Conservation (phyloP, 2,329 filamentous ascomycete species). For the Purpureocillium takamizusanense region DNA sequence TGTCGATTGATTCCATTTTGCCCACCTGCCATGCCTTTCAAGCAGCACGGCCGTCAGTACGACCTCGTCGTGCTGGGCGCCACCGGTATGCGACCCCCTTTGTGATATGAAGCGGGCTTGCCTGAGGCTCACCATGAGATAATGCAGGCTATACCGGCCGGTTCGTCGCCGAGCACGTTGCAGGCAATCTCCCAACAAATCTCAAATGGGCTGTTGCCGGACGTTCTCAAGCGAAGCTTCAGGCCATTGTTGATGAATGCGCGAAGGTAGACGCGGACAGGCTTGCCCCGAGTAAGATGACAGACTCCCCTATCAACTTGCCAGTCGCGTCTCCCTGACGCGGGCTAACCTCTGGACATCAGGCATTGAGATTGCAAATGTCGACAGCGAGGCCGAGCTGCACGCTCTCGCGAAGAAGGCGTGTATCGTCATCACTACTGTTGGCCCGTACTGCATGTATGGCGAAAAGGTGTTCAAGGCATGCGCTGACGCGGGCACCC, state of each 20-base stretch:
- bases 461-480: conserved; percentile 52
- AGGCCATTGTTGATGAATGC: conserved; percentile 57
- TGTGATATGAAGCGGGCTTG: too few species aligned
- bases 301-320: too few species aligned
- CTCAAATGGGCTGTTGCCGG: conserved; percentile 85
- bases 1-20: neutral
- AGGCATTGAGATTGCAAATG: conserved; percentile 44
- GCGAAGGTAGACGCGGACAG: conserved; percentile 61
- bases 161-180: conserved; percentile 67
- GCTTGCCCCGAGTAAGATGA: conserved; percentile 51
- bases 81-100: conserved; percentile 30
- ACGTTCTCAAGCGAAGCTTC: conserved; percentile 68
- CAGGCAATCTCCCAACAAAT: conserved; percentile 59
- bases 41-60: conserved; percentile 43
- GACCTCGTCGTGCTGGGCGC: conserved; percentile 50
- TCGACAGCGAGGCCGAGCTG: conserved; percentile 37
- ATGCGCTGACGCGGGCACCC: conserved; percentile 53
- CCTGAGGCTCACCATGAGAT: neutral
- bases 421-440: conserved; percentile 45
- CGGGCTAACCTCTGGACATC: neutral
- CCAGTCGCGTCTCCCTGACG: too few species aligned
- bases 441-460: conserved; percentile 48
- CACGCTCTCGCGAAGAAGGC: conserved; percentile 44
- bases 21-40: conserved; percentile 31
- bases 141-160: conserved; percentile 73